phyloP scores from a whole-genome alignment of 345 rosid species.

The Alliaria petiolata region DNA sequence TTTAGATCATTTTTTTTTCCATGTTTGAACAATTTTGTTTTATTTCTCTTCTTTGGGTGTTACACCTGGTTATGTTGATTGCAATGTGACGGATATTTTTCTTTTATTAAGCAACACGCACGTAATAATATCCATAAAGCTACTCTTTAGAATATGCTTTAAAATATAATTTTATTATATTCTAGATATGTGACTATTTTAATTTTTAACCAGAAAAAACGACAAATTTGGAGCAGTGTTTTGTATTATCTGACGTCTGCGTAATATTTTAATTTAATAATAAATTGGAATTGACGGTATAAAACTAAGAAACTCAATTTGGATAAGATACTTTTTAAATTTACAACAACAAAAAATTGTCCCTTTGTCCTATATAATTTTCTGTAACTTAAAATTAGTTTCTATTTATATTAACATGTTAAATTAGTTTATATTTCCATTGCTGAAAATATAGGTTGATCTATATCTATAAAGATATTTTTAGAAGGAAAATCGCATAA shows the following conservation, averaged over 20 bases:
- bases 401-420: too few relatives aligned
- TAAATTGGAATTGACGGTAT: conserved; percentile 2
- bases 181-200: not conserved
- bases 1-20: not conserved
- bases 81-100: not conserved
- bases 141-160: conserved; percentile 3
- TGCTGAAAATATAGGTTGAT: too few relatives aligned
- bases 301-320: not conserved
- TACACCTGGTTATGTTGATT: not conserved
- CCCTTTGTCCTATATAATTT: not conserved
- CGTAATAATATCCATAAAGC: not conserved
- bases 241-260: not conserved
- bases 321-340: conserved; percentile 4
- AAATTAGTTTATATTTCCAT: too few relatives aligned
- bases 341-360: not conserved
- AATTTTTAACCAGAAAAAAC: not conserved
- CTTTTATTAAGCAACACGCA: not conserved
- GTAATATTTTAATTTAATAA: not conserved
- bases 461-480: too few relatives aligned
- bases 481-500: too few relatives aligned
- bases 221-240: conserved; percentile 15
- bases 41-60: not conserved
- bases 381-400: too few relatives aligned
- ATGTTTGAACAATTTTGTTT: not conserved
- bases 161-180: conserved; percentile 7